These are phyloP conservation scores for Entomortierella lignicola DNA, from an alignment of 192 early-diverging fungal genomes.

Conservation along the genomic window DNA sequence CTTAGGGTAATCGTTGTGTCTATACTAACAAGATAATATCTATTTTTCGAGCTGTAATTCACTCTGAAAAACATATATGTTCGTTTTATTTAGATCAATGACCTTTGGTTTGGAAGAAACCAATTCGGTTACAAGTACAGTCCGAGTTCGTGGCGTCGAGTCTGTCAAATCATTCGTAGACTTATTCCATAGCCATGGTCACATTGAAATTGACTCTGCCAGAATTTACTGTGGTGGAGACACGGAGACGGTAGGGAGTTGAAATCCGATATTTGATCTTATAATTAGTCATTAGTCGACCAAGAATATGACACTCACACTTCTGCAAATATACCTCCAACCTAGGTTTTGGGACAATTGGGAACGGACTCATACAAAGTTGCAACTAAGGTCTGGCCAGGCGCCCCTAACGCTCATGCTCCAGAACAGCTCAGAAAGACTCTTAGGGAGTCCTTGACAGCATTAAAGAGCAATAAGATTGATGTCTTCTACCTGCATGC, in stretches of 20 bases:
- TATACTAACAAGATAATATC: too few species aligned
- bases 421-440: conserved; percentile 43
- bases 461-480: conserved; percentile 59
- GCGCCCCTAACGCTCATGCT: conserved; percentile 24
- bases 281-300: not conserved
- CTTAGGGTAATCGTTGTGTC: too few species aligned
- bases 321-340: not conserved
- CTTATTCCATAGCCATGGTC: conserved; percentile 14
- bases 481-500: conserved; percentile 76
- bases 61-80: too few species aligned
- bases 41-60: too few species aligned
- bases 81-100: too few species aligned
- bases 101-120: conserved; percentile 24
- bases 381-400: conserved; percentile 58
- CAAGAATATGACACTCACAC: not conserved
- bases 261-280: not conserved
- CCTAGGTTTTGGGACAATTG: conserved; percentile 22
- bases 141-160: conserved; percentile 6
- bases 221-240: conserved; percentile 13
- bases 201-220: conserved; percentile 15
- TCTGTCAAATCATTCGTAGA: conserved; percentile 14
- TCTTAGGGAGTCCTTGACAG: conserved; percentile 52
- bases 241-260: conserved; percentile 11
- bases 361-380: conserved; percentile 43
- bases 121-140: not conserved